Base-by-base conservation (phyloP, 441 rosid genomes). In the Pelargonium citronellum region DNA sequence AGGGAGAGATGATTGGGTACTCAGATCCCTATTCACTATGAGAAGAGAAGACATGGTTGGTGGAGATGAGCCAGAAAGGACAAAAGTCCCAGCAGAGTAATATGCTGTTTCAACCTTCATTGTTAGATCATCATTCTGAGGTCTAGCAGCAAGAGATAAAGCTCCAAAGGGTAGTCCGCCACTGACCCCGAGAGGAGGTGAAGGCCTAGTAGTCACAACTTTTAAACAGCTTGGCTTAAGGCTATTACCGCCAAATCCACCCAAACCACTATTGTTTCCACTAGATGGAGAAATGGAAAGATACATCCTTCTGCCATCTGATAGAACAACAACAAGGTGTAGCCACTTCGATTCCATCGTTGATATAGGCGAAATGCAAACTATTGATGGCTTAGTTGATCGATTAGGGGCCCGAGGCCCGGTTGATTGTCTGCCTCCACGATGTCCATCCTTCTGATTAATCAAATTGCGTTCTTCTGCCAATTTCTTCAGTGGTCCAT, bases 261-360 rank as follows among this genome's bases (percentile, higher is more conserved):
- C 82, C 81, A 88, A 79, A 75, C 90, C 86, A 66, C 85, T 82
- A 68, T 73, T 83, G 74, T 73, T 88, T 79, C 97, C 95, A 79
- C 78, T 81, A 20, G 83, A 83, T 66, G 94, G 78, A 41, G 87
- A 89, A 70, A 96, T 95, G 69, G 96, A 92, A 77, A 95, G 85
- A 79, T 89, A 95, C 95, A 95, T 80, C 79, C 99, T 88, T 78
- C 95, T 90, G 66, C 99, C 99, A 86, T 95, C 99, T 13, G 98
- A 95, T 80, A 95, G 79, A 72, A 88, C 81, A 66, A 88, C 97
- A 81, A 95, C 93, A 47, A 95, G 88, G 80, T 95, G 98, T 84
- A 92, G 78, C 79, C 89, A 87, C 84, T 95, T 95, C 7, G 99
- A 95, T 77, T 95, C 99, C 76, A 92, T 67, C 11, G 83, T 85